Conservation (phyloP, 2,329 filamentous ascomycete species). For the Aspergillus fructus region DNA sequence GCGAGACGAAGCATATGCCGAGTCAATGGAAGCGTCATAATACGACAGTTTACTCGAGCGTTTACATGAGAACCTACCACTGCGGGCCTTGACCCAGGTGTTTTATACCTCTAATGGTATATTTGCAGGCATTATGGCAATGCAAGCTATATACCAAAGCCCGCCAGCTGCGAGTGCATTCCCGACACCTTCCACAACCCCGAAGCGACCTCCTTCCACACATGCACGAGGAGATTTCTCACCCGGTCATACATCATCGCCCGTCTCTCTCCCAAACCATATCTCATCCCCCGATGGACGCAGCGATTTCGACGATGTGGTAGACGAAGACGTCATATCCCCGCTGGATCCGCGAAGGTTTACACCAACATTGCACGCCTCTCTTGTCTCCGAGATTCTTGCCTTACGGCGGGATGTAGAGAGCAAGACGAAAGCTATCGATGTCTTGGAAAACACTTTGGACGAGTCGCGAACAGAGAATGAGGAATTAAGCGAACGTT, state of each 20-base stretch:
- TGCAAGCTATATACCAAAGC: conserved; percentile 51
- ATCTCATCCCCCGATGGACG: conserved; percentile 38
- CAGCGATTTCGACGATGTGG: conserved; percentile 36
- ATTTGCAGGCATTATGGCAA: conserved; percentile 26
- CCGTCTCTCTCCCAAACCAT: conserved; percentile 56
- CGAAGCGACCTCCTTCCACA: conserved; percentile 34
- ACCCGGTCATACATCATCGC: conserved; percentile 49
- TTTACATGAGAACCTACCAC: neutral
- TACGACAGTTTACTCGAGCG: neutral
- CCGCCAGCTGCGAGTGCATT: conserved; percentile 58
- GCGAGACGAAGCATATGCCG: conserved; percentile 1
- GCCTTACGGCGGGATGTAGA: conserved; percentile 84
- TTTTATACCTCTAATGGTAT: conserved; percentile 6
- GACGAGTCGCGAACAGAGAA: conserved; percentile 72
- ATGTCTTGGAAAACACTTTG: conserved; percentile 74
- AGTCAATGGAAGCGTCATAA: conserved; percentile 12
- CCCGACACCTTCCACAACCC: conserved; percentile 70
- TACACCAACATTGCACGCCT: conserved; percentile 92
- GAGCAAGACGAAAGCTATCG: conserved; percentile 82
- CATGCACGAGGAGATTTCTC: conserved; percentile 54
- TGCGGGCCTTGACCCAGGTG: conserved; percentile 5
- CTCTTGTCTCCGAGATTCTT: conserved; percentile 90
- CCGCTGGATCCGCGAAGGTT: conserved; percentile 88
- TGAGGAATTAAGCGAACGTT: conserved; percentile 64
- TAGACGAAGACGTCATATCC: conserved; percentile 65